phyloP scores from a whole-genome alignment of 495 filamentous ascomycete genomes.

The Annulohypoxylon moriforme region DNA sequence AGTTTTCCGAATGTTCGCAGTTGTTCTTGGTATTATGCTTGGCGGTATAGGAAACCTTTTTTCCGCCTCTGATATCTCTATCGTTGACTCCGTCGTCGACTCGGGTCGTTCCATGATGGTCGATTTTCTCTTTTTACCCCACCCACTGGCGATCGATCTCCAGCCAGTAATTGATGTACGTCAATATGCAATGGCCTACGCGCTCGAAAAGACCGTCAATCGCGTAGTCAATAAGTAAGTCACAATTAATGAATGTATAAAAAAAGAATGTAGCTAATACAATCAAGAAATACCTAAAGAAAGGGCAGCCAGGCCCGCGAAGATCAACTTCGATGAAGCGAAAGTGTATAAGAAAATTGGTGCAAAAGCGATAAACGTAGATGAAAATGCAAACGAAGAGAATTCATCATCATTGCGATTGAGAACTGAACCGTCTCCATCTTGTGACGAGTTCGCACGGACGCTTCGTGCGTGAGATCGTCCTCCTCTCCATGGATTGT shows the following conservation, averaged over 20 bases:
- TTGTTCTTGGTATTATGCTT: constrained; percentile 30
- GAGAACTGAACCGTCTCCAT: not conserved
- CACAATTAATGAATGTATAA: constrained; percentile 17
- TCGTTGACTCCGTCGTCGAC: constrained; percentile 28
- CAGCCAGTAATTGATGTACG: not conserved
- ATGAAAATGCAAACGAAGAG: constrained; percentile 19
- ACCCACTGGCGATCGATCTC: not conserved
- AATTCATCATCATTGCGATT: constrained; percentile 13
- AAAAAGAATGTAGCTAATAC: constrained; percentile 20
- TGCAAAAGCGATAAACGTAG: constrained; percentile 8
- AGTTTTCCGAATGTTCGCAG: constrained; percentile 38
- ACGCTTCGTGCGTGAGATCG: constrained; percentile 35
- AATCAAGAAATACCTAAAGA: constrained; percentile 10
- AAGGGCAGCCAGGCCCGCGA: constrained; percentile 48
- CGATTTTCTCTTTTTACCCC: not conserved
- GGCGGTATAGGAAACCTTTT: constrained; percentile 33
- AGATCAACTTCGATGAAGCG: constrained; percentile 50
- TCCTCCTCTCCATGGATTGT: constrained; percentile 33
- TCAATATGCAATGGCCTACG: not conserved
- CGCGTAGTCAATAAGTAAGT: not conserved
- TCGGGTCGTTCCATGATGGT: constrained; percentile 31
- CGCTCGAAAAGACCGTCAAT: not conserved
- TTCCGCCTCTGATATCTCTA: constrained; percentile 38
- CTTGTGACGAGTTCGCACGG: constrained; percentile 26
- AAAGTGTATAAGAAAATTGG: constrained; percentile 27